Evolutionary conservation across 1,284 basidiomycete species (phyloP), one percentile per base, ranked within the genome.

Genomic region (Inonotus obliquus): DNA sequence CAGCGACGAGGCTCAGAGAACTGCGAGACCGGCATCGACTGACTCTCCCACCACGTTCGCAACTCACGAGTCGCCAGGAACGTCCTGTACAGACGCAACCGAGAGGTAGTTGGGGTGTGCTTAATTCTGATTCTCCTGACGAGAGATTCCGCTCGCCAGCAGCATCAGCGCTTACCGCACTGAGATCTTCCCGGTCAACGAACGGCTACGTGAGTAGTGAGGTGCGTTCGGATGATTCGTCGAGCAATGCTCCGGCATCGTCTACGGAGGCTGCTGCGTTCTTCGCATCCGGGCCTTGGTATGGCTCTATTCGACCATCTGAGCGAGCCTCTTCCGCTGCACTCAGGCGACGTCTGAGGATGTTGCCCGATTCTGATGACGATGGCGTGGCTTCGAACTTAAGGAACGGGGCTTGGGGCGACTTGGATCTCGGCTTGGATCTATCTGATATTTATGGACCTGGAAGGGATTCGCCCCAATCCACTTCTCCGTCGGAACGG

Each of bases 191-290:
- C 17, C 41, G 17, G 19, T 21, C 49, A 10, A 25, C 11, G 53
- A 44, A 47, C n/a, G 11, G 37, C 23, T n/a, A 39, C 21, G 17
- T 39, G 23, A 39, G 57, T n/a, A 39, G 14, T 27, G 47, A 59
- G 19, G 17, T 14, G 5, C n/a, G 23, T 35, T 14, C 2, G 21
- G 29, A 11, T 11, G 41, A 57, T n/a, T 23, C n/a, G 9, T n/a
- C n/a, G 23, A 38, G 45, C 29, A 38, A 49, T 13, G 57, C 2
- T 11, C 29, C 54, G 9, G 19, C 48, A 27, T 52, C 54, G 23
- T 63, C 61, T 4, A 54, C 57, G 13, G 61, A 63, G 21, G 51
- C 57, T 27, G 61, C 61, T 27, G 61, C 57, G 21, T 63, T 47
- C 61, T 63, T 63, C 55, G 61, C 61, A 27, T 63, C 61, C 11